Conservation (phyloP, 2,329 filamentous ascomycete species). For the Monosporascus sp. region DNA sequence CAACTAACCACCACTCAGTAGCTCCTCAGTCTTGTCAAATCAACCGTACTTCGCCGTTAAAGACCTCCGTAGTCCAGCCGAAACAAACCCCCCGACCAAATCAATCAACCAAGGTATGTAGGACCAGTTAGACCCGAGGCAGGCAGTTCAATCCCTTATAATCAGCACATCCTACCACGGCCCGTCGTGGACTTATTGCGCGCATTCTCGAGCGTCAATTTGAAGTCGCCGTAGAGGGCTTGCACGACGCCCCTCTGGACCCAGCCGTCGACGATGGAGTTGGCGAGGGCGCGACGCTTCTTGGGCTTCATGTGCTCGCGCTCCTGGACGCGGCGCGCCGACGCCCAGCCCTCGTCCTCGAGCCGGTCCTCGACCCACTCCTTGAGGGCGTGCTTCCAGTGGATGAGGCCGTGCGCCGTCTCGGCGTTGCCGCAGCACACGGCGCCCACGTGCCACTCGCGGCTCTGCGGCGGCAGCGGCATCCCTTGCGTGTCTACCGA, state of each 20-base stretch:
- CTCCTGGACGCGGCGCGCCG: constrained; percentile 51
- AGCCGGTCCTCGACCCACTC: constrained; percentile 64
- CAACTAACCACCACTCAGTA: too few species aligned
- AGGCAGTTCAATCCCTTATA: neutral
- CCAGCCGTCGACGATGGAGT: constrained; percentile 62
- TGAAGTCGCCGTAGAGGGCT: constrained; percentile 61
- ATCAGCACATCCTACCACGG: constrained; percentile 7
- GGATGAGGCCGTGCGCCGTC: constrained; percentile 65
- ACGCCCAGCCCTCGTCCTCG: constrained; percentile 50
- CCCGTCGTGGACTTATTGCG: constrained; percentile 37
- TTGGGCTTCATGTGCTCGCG: constrained; percentile 57
- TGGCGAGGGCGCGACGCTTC: constrained; percentile 54
- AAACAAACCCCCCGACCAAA: too few species aligned
- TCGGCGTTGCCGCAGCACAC: constrained; percentile 49
- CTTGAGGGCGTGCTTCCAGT: constrained; percentile 74
- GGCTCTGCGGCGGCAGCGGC: constrained; percentile 31
- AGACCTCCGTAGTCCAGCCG: too few species aligned
- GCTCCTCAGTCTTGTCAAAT: too few species aligned
- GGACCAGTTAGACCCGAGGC: too few species aligned
- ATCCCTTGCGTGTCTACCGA: constrained; percentile 36
- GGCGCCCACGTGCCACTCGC: constrained; percentile 32
- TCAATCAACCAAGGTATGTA: too few species aligned
- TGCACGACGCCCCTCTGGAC: constrained; percentile 51
- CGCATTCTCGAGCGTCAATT: constrained; percentile 54
- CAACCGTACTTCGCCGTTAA: too few species aligned